Conservation (phyloP, 495 filamentous ascomycete genomes). For the Tuber borchii region DNA sequence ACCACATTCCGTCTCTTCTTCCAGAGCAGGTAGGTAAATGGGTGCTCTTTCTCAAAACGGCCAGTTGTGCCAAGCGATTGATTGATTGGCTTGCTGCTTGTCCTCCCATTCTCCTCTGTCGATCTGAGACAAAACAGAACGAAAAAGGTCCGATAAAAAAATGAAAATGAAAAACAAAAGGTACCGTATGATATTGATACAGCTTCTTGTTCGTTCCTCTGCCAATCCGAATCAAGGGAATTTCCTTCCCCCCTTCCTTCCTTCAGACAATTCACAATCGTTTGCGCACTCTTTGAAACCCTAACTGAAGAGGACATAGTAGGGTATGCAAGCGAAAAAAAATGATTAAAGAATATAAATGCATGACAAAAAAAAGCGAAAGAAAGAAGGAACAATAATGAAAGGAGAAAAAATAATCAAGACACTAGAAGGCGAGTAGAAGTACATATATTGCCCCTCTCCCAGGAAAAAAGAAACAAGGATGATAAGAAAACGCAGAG, state of each 20-base stretch:
- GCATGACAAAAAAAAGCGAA: background rate
- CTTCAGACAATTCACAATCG: background rate
- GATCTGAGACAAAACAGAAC: background rate
- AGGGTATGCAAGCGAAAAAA: background rate
- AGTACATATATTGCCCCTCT: conserved; percentile 34
- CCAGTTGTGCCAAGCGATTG: background rate
- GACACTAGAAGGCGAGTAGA: conserved; percentile 20
- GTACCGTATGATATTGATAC: background rate
- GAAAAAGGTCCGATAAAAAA: background rate
- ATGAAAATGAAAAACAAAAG: background rate
- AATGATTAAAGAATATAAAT: conserved; percentile 2
- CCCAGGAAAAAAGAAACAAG: conserved; percentile 7
- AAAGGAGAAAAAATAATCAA: background rate
- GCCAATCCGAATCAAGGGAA: background rate
- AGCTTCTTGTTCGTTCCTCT: background rate
- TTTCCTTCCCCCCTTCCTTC: background rate
- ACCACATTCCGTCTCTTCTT: background rate
- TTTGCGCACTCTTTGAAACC: background rate
- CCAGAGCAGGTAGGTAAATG: background rate
- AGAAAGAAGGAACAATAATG: background rate
- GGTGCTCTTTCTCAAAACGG: background rate
- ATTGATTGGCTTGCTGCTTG: background rate
- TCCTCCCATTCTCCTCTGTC: background rate
- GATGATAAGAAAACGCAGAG: background rate
- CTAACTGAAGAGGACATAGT: background rate